Evolutionary conservation across 2,329 filamentous ascomycete genomes (phyloP), one percentile per base, ranked within the genome.

Genomic region (Harringtonia aguacate): DNA sequence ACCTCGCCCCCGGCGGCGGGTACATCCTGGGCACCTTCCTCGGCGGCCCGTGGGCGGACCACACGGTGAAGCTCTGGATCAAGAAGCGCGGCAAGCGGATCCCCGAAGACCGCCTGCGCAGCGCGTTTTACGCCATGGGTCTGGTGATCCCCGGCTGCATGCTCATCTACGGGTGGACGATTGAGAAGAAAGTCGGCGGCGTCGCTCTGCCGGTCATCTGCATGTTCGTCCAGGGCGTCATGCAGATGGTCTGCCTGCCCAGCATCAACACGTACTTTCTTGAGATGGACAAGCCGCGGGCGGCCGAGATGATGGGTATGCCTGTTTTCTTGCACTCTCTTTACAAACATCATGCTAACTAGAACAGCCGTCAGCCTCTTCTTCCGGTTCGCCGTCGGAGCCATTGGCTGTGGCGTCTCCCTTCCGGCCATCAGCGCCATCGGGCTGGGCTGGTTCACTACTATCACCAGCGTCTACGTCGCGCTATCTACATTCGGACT

Each of bases 361-460:
- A 27, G 7, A 27, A 27, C 10, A 27, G 84, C 84, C 0, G 83
- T 84, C 0, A 92, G 90, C 58, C 92, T 89, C 59, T 79, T 87
- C 54, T 68, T 85, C 41, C 70, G 86, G 6, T 92, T 90, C 59
- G 56, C 87, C 7, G 84, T 88, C 52, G 85, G 79, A 1, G 84
- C 83, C 10, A 61, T 77, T 4, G 84, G 77, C 0, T 83, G 79
- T 3, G 85, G 82, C 0, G 75, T 78, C 2, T 84, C 84, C 44
- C 66, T 92, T 45, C 86, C 86, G 0, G 82, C 79, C 1, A 72
- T 88, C n/a, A 67, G 87, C 47, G 65, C 61, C 27, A 81, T 92
- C 43, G 86, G 86, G 4, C 79, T 90, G 1, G 86, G 86, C 0
- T 89, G 84, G 83, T 88, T 88, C 57, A 80, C 73, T 36, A 88